phyloP scores from a whole-genome alignment of 2,329 filamentous ascomycete genomes.

The Neonectria coccinea region DNA sequence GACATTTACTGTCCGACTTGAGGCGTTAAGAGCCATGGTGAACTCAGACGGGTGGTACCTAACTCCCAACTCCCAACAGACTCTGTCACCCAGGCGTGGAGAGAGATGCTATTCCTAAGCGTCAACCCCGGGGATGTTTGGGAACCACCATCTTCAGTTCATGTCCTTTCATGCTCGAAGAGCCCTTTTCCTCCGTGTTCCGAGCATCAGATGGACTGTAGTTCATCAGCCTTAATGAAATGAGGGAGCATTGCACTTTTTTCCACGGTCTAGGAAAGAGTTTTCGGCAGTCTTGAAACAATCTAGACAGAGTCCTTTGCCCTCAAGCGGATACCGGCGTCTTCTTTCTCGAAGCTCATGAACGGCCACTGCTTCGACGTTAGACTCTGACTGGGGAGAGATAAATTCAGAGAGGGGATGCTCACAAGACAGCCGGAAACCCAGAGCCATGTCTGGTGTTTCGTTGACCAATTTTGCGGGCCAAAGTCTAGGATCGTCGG shows the following conservation, averaged over 20 bases:
- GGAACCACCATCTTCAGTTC: too few relatives aligned
- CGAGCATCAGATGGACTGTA: not conserved
- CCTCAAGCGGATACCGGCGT: not conserved
- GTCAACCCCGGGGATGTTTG: too few relatives aligned
- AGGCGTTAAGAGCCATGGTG: too few relatives aligned
- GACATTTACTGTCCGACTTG: too few relatives aligned
- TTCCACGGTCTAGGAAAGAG: not conserved
- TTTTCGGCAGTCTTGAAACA: not conserved
- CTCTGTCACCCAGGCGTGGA: too few relatives aligned
- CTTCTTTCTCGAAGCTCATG: not conserved
- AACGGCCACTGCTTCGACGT: not conserved
- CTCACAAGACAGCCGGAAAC: not conserved
- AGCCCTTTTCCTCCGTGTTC: too few relatives aligned
- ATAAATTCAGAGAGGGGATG: not conserved
- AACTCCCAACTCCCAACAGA: not conserved
- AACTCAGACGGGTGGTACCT: not conserved
- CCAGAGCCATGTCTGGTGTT: not conserved
- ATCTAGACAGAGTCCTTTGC: not conserved
- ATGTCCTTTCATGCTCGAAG: too few relatives aligned
- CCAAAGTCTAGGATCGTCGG: too few relatives aligned
- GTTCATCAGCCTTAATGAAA: not conserved
- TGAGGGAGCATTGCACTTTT: not conserved
- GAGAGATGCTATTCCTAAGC: too few relatives aligned
- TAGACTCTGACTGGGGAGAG: not conserved
- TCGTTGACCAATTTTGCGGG: not conserved